Conservation (phyloP, 108 stramenopile genomes). For the Skeletonema costatum region DNA sequence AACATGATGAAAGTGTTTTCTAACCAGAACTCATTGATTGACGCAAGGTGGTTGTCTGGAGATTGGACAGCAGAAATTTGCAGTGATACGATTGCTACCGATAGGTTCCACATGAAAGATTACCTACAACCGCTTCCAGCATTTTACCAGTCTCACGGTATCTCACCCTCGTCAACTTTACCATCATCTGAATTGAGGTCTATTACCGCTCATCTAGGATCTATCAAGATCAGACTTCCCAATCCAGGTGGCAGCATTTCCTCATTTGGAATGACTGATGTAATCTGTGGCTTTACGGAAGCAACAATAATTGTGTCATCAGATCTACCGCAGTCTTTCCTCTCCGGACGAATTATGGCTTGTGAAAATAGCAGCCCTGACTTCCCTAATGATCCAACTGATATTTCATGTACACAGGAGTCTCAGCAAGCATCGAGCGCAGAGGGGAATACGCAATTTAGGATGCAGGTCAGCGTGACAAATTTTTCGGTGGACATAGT, state of each 20-base stretch:
- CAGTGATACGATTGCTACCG: slow-evolving; percentile 55
- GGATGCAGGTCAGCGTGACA: slow-evolving; percentile 56
- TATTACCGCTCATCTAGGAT: slow-evolving; percentile 57
- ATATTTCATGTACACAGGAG: slow-evolving; percentile 56
- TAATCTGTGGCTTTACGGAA: slow-evolving; percentile 50
- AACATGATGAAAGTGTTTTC: slow-evolving; percentile 38
- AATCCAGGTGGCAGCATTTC: slow-evolving; percentile 52
- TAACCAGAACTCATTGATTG: slow-evolving; percentile 42
- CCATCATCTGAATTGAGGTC: slow-evolving; percentile 69
- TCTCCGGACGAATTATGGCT: slow-evolving; percentile 61
- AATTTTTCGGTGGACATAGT: slow-evolving; percentile 52
- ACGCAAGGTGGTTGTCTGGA: slow-evolving; percentile 68
- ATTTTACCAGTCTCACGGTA: neutral
- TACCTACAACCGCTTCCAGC: slow-evolving; percentile 58
- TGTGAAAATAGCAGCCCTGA: slow-evolving; percentile 31
- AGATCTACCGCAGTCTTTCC: slow-evolving; percentile 64
- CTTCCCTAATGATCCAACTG: slow-evolving; percentile 73
- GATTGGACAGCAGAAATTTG: slow-evolving; percentile 63
- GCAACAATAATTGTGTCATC: slow-evolving; percentile 61
- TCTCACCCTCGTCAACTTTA: slow-evolving; percentile 44
- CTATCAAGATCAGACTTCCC: slow-evolving; percentile 54
- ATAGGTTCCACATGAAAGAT: slow-evolving; percentile 42
- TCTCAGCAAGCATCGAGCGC: slow-evolving; percentile 20
- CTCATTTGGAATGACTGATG: slow-evolving; percentile 55
- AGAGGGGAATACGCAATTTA: slow-evolving; percentile 50